A percentile compares a stretch with the other conserved stretches of the same genome.
phyloP scores from a whole-genome alignment of 768 basidiomycete species.

The Gymnopilus dilepis region DNA sequence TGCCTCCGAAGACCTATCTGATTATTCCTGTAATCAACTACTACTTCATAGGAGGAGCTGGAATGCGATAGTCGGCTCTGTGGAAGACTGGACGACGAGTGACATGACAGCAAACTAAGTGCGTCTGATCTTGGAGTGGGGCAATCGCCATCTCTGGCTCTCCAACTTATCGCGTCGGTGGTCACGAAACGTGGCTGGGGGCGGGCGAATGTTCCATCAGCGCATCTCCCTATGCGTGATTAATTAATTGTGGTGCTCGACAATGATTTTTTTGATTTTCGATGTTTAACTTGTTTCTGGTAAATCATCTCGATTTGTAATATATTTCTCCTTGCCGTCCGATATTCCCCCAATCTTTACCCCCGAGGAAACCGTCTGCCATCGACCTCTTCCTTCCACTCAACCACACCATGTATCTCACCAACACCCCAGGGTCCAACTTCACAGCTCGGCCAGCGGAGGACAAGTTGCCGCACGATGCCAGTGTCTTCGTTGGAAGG shows the following conservation, averaged over 20 bases:
- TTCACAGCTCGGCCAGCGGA: constrained; percentile 34
- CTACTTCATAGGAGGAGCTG: background rate
- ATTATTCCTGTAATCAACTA: background rate
- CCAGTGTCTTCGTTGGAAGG: constrained; percentile 89
- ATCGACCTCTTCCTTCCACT: constrained; percentile 42
- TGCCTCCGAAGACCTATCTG: too few relatives aligned
- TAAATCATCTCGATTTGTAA: constrained; percentile 30
- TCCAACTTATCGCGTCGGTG: constrained; percentile 47
- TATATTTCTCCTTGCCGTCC: constrained; percentile 14
- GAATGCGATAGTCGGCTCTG: background rate
- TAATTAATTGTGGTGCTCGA: constrained; percentile 29
- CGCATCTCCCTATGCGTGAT: constrained; percentile 16
- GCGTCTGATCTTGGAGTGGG: constrained; percentile 33
- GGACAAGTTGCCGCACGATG: constrained; percentile 68
- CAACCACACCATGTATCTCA: constrained; percentile 23
- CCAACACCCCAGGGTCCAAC: constrained; percentile 22
- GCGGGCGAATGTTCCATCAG: constrained; percentile 31
- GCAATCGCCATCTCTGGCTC: constrained; percentile 39
- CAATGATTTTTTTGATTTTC: constrained; percentile 23
- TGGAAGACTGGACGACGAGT: constrained; percentile 23
- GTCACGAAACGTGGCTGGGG: constrained; percentile 47
- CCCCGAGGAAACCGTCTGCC: background rate
- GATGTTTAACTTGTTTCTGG: constrained; percentile 23
- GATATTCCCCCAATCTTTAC: constrained; percentile 18
- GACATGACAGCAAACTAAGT: constrained; percentile 56